These are phyloP conservation scores for Arabidopsis lyrata DNA, from an alignment of 441 rosid genomes.

Conservation along the genomic window DNA sequence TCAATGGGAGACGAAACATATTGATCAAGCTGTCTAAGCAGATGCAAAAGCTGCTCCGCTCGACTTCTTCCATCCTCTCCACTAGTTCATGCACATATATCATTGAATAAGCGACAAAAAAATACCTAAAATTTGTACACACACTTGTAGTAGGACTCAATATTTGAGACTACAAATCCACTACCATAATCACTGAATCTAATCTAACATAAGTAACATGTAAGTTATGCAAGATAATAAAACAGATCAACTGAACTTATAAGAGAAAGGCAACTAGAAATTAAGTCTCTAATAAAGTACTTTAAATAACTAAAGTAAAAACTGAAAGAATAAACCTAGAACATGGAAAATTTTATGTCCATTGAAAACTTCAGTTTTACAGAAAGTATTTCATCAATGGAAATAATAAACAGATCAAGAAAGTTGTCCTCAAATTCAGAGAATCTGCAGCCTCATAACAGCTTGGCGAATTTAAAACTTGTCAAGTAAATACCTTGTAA, in stretches of 20 bases:
- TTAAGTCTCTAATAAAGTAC: neutral
- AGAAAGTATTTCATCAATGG: slow-evolving; percentile 21
- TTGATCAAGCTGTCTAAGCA: slow-evolving; percentile 91
- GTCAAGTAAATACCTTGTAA: slow-evolving; percentile 75
- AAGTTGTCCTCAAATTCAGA: slow-evolving; percentile 25
- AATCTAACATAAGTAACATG: slow-evolving; percentile 30
- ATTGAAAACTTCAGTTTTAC: slow-evolving; percentile 19
- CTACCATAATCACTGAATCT: slow-evolving; percentile 23
- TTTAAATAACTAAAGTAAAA: neutral
- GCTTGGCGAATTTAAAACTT: slow-evolving; percentile 20
- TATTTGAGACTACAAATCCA: slow-evolving; percentile 21
- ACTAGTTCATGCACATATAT: slow-evolving; percentile 57
- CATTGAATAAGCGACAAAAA: slow-evolving; percentile 41
- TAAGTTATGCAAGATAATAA: slow-evolving; percentile 11
- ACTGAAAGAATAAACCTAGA: slow-evolving; percentile 36
- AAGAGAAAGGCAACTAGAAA: slow-evolving; percentile 11
- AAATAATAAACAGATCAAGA: slow-evolving; percentile 2
- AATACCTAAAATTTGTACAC: slow-evolving; percentile 8
- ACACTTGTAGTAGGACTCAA: slow-evolving; percentile 11
- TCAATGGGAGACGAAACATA: slow-evolving; percentile 85
- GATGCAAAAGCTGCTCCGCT: slow-evolving; percentile 97
- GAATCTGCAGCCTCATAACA: slow-evolving; percentile 20
- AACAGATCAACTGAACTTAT: slow-evolving; percentile 18
- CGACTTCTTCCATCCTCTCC: slow-evolving; percentile 99
- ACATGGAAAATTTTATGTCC: neutral